Evolutionary conservation across 495 filamentous ascomycete species (phyloP).

Genomic region (Trypethelium eluteriae): DNA sequence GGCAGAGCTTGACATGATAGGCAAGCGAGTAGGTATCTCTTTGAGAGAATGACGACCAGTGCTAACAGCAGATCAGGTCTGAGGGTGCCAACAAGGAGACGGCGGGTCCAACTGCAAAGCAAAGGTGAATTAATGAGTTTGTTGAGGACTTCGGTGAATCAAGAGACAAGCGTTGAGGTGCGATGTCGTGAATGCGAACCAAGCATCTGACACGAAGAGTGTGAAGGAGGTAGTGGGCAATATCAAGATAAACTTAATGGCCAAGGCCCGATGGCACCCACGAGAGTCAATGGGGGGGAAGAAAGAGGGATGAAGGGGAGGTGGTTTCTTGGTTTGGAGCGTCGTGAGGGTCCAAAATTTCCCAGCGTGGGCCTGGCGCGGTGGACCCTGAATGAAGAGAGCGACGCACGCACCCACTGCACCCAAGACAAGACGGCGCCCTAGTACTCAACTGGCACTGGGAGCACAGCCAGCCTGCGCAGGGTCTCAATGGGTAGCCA

Average conservation of each 20-base stretch:
- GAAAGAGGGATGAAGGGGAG: background rate
- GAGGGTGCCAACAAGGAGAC: background rate
- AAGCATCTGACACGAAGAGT: background rate
- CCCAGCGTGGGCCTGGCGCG: background rate
- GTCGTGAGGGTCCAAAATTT: background rate
- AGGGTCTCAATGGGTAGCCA: too few species aligned
- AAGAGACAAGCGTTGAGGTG: background rate
- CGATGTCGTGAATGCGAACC: too few species aligned
- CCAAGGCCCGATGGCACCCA: too few species aligned
- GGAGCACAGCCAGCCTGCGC: too few species aligned
- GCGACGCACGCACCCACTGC: too few species aligned
- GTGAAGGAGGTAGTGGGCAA: background rate
- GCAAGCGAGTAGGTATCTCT: background rate
- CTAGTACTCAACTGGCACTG: too few species aligned
- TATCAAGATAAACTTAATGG: background rate
- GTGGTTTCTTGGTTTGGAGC: background rate
- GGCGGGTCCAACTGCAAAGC: background rate
- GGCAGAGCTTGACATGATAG: constrained; percentile 52
- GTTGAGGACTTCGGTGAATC: background rate
- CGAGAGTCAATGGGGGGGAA: background rate
- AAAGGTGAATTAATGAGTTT: background rate
- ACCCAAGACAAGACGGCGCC: too few species aligned
- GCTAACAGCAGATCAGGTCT: background rate
- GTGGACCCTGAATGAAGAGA: background rate
- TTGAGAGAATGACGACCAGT: background rate